Conservation (phyloP, 2,329 filamentous ascomycete species). For the Stagonosporopsis chrysanthemi region DNA sequence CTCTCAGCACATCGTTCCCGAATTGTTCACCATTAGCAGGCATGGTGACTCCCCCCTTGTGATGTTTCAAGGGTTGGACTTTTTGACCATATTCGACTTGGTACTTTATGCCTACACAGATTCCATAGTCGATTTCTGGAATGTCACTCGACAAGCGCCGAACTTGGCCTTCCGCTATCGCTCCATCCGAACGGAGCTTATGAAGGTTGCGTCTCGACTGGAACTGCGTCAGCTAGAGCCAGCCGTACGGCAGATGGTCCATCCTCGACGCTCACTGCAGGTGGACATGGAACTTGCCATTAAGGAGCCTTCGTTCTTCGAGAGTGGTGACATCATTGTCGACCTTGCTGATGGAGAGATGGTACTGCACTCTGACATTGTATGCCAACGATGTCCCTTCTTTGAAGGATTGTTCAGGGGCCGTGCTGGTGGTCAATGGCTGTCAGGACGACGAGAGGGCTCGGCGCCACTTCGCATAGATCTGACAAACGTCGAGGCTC, state of each 20-base stretch:
- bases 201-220: slow-evolving; percentile 79
- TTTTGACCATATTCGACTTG: slow-evolving; percentile 80
- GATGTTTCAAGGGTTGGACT: slow-evolving; percentile 74
- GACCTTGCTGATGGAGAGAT: slow-evolving; percentile 77
- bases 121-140: slow-evolving; percentile 83
- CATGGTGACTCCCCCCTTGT: slow-evolving; percentile 63
- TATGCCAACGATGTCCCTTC: slow-evolving; percentile 89
- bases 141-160: slow-evolving; percentile 72
- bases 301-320: slow-evolving; percentile 73
- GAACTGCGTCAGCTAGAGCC: slow-evolving; percentile 76
- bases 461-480: slow-evolving; percentile 72
- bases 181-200: slow-evolving; percentile 82
- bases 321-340: slow-evolving; percentile 79
- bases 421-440: slow-evolving; percentile 85
- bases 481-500: slow-evolving; percentile 77
- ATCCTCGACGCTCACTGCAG: slow-evolving; percentile 69
- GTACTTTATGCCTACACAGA: slow-evolving; percentile 84
- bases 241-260: slow-evolving; percentile 76
- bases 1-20: slow-evolving; percentile 64
- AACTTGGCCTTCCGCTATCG: slow-evolving; percentile 76
- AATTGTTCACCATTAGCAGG: slow-evolving; percentile 66
- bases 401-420: slow-evolving; percentile 90
- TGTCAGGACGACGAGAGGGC: slow-evolving; percentile 69
- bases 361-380: slow-evolving; percentile 75
- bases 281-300: slow-evolving; percentile 75